phyloP scores from a whole-genome alignment of 2,329 filamentous ascomycete species.

The Colletotrichum simmondsii region DNA sequence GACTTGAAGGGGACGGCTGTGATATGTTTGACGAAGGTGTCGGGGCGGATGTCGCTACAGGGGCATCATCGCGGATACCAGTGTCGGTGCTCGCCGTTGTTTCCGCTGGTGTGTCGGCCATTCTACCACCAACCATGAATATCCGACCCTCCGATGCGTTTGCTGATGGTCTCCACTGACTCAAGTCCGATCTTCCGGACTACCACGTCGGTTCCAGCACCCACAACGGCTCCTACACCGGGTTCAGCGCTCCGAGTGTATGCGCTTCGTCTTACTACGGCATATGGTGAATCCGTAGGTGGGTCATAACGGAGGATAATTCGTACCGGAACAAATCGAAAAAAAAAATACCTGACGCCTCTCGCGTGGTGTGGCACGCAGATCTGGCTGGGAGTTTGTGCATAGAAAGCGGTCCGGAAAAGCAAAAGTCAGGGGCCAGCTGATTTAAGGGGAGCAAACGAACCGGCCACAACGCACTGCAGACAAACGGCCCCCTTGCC shows the following conservation, averaged over 20 bases:
- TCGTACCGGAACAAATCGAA: background rate
- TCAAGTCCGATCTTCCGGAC: slow-evolving; percentile 29
- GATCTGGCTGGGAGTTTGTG: background rate
- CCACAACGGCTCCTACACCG: background rate
- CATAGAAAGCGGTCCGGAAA: slow-evolving; percentile 11
- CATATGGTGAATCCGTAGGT: background rate
- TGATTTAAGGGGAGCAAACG: slow-evolving; percentile 2
- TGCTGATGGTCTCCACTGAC: slow-evolving; percentile 23
- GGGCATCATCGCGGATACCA: background rate
- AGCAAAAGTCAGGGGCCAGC: background rate
- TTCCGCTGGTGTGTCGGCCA: slow-evolving; percentile 18
- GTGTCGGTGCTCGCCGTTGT: background rate
- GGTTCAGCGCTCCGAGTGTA: background rate
- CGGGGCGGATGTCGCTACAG: background rate
- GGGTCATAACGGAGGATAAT: background rate
- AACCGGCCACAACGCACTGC: background rate
- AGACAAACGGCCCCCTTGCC: background rate
- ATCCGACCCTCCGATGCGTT: slow-evolving; percentile 28
- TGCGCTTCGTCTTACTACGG: background rate
- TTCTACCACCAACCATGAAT: slow-evolving; percentile 11
- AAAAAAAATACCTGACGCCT: background rate
- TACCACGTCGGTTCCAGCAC: background rate
- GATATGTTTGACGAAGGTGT: slow-evolving; percentile 23
- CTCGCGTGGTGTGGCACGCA: slow-evolving; percentile 8
- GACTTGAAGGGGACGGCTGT: background rate